phyloP scores from a whole-genome alignment of 2,329 filamentous ascomycete genomes.

The Arachnomyces sp. region DNA sequence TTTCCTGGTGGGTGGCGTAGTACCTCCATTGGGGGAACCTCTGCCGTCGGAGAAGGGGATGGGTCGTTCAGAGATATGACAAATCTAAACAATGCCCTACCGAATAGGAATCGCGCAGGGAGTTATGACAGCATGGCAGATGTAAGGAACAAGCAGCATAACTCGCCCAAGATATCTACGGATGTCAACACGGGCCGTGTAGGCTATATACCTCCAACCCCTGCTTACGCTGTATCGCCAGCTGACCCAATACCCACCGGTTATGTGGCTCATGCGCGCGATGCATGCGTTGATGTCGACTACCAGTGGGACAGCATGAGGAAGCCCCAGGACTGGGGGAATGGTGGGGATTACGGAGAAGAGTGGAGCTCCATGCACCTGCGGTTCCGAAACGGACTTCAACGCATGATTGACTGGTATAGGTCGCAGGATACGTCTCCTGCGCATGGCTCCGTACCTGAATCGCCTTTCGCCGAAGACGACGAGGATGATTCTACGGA shows the following conservation, averaged over 20 bases:
- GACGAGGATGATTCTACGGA: constrained; percentile 58
- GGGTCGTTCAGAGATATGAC: constrained; percentile 21
- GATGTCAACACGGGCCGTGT: constrained; percentile 21
- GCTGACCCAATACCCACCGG: constrained; percentile 76
- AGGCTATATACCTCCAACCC: constrained; percentile 66
- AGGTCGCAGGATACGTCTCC: constrained; percentile 36
- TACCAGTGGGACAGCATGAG: constrained; percentile 94
- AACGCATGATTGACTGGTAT: constrained; percentile 79
- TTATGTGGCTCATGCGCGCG: constrained; percentile 81
- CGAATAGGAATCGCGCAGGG: constrained; percentile 40
- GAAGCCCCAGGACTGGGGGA: constrained; percentile 68
- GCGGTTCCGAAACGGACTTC: constrained; percentile 71
- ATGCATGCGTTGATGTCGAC: constrained; percentile 79
- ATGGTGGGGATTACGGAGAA: constrained; percentile 79
- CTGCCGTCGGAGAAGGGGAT: constrained; percentile 17
- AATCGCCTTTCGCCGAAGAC: constrained; percentile 23
- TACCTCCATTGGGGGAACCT: constrained; percentile 17
- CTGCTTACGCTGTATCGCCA: constrained; percentile 72
- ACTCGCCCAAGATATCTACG: constrained; percentile 26
- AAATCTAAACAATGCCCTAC: constrained; percentile 30
- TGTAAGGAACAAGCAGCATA: constrained; percentile 13
- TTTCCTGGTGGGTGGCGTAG: constrained; percentile 51
- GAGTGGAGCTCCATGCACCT: constrained; percentile 96
- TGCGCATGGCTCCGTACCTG: constrained; percentile 28
- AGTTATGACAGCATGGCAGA: constrained; percentile 34